phyloP scores from a whole-genome alignment of 306 rosid genomes.

The Prosopis cineraria region DNA sequence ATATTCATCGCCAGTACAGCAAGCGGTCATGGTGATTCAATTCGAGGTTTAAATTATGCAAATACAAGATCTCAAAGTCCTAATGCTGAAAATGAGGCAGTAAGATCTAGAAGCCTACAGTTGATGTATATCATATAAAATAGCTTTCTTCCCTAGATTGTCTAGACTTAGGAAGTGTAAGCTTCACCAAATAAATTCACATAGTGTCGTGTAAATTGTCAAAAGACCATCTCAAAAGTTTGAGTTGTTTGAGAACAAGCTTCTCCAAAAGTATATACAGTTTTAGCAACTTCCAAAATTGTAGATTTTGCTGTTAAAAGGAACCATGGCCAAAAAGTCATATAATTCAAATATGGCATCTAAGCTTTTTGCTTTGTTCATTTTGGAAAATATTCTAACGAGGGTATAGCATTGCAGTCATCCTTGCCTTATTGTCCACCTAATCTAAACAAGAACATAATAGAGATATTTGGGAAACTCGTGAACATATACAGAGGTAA shows the following conservation, averaged over 20 bases:
- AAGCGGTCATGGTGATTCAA: constrained; percentile 37
- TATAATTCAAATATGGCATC: not conserved
- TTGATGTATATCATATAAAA: constrained; percentile 20
- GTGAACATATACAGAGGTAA: constrained; percentile 87
- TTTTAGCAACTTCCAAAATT: not conserved
- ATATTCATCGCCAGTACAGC: constrained; percentile 24
- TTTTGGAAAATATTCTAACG: constrained; percentile 30
- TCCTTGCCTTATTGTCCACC: constrained; percentile 74
- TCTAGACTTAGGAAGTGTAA: constrained; percentile 6
- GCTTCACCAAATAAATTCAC: not conserved
- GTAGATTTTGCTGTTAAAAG: not conserved
- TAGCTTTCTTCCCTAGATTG: constrained; percentile 11
- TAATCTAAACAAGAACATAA: constrained; percentile 73
- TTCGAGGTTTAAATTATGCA: constrained; percentile 25
- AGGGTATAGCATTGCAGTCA: constrained; percentile 44
- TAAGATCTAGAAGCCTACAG: constrained; percentile 33
- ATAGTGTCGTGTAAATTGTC: constrained; percentile 6
- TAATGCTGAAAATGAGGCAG: constrained; percentile 49
- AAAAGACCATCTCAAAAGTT: not conserved
- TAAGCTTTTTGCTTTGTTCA: constrained; percentile 21
- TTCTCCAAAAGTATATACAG: not conserved
- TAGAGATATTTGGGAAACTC: constrained; percentile 86
- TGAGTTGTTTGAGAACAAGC: constrained; percentile 3
- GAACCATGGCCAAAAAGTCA: not conserved
- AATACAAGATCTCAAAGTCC: constrained; percentile 34